phyloP scores from a whole-genome alignment of 345 rosid genomes.

The Zanthoxylum bungeanum region DNA sequence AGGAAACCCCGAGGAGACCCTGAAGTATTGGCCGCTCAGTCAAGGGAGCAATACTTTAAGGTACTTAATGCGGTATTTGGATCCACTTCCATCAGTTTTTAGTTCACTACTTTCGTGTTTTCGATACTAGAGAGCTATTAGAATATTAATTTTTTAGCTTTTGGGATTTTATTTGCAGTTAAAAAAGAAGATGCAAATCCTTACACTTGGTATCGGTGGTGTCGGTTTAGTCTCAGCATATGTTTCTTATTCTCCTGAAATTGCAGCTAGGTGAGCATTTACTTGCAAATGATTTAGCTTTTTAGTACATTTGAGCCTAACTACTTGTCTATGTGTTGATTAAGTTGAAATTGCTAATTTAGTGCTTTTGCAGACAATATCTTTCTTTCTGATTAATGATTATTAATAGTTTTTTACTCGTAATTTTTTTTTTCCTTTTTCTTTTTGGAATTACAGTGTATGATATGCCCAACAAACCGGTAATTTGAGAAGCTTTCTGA shows the following conservation, averaged over 20 bases:
- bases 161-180: conserved; percentile 50
- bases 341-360: conserved; percentile 4
- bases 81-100: conserved; percentile 1
- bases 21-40: conserved; percentile 65
- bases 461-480: not conserved
- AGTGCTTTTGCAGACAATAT: not conserved
- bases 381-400: not conserved
- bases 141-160: conserved; percentile 1
- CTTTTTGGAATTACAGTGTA: not conserved
- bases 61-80: conserved; percentile 31
- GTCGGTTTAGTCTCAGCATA: conserved; percentile 85
- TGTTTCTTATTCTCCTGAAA: conserved; percentile 79
- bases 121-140: not conserved
- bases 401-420: not conserved
- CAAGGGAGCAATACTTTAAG: conserved; percentile 74
- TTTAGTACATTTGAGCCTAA: not conserved
- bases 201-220: conserved; percentile 76
- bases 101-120: not conserved
- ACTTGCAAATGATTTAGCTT: not conserved
- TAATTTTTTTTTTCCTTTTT: not conserved
- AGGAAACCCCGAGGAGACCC: conserved; percentile 75
- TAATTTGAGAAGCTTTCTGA: not conserved
- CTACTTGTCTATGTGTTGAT: not conserved
- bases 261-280: conserved; percentile 72
- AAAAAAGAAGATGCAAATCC: conserved; percentile 63